Conservation (phyloP, 805 yeast species). For the Kodamaea kaohsiungensis region DNA sequence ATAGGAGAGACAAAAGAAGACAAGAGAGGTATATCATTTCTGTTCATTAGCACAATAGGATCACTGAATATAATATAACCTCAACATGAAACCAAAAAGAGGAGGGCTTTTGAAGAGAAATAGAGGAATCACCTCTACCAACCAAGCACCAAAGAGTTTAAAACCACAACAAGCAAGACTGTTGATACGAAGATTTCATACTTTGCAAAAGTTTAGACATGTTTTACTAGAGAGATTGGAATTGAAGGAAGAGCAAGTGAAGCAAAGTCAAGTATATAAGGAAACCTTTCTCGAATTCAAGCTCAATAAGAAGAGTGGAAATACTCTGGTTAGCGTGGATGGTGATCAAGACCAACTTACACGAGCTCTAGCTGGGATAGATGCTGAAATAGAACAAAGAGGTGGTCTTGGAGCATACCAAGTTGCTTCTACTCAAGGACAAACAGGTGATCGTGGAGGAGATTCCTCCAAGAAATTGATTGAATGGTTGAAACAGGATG, state of each 20-base stretch:
- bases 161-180: slow-evolving; percentile 74
- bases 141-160: slow-evolving; percentile 23
- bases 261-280: background rate
- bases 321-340: background rate
- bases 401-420: slow-evolving; percentile 87
- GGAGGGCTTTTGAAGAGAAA: slow-evolving; percentile 5
- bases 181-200: slow-evolving; percentile 77
- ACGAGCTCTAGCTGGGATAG: slow-evolving; percentile 50
- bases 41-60: background rate
- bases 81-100: background rate
- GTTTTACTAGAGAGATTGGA: slow-evolving; percentile 33
- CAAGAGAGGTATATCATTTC: background rate
- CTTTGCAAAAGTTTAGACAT: slow-evolving; percentile 58
- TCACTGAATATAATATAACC: background rate
- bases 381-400: slow-evolving; percentile 56
- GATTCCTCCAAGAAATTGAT: slow-evolving; percentile 83
- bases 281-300: background rate
- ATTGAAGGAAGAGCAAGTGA: slow-evolving; percentile 17
- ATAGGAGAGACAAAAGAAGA: background rate
- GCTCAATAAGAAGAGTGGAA: slow-evolving; percentile 6
- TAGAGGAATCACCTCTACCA: background rate
- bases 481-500: slow-evolving; percentile 59
- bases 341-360: slow-evolving; percentile 5
- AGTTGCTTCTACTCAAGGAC: slow-evolving; percentile 84
- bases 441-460: slow-evolving; percentile 75